phyloP scores from a whole-genome alignment of 139 green algal species.

The Eudorina sp. region DNA sequence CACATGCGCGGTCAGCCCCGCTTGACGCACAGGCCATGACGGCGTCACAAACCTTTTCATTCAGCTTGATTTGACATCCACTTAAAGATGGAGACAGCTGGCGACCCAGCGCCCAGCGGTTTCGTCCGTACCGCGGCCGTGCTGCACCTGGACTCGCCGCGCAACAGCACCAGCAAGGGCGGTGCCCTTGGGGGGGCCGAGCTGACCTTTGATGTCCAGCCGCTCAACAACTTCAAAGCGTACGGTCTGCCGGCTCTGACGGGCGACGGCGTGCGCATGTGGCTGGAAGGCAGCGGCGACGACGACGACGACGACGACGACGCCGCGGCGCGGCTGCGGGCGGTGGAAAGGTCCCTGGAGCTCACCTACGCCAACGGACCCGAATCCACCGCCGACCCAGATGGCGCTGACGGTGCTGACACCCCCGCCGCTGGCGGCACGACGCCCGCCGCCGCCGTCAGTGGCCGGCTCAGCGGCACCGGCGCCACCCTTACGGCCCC shows the following conservation, averaged over 20 bases:
- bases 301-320: too few relatives aligned
- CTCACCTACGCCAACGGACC: background rate
- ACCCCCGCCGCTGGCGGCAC: too few relatives aligned
- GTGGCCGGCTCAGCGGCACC: background rate
- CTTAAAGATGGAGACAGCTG: background rate
- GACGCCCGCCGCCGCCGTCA: too few relatives aligned
- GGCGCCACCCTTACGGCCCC: background rate
- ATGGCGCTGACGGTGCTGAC: too few relatives aligned
- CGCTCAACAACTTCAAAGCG: background rate
- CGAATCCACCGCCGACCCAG: too few relatives aligned
- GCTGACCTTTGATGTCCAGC: background rate
- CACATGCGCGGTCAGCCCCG: conserved; percentile 11
- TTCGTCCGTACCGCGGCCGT: background rate
- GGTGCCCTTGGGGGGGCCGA: too few relatives aligned
- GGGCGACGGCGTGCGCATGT: background rate
- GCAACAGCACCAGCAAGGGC: background rate
- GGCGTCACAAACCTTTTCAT: too few relatives aligned
- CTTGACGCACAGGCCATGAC: too few relatives aligned
- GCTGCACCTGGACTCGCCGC: conserved; percentile 1
- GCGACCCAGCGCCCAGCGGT: background rate
- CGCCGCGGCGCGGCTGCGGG: too few relatives aligned
- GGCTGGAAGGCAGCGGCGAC: too few relatives aligned
- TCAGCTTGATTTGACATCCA: too few relatives aligned
- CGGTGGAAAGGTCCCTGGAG: background rate
- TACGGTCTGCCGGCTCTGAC: background rate